Evolutionary conservation across 208 protist species (phyloP).

Genomic region (Jaenimonas drosophilae): DNA sequence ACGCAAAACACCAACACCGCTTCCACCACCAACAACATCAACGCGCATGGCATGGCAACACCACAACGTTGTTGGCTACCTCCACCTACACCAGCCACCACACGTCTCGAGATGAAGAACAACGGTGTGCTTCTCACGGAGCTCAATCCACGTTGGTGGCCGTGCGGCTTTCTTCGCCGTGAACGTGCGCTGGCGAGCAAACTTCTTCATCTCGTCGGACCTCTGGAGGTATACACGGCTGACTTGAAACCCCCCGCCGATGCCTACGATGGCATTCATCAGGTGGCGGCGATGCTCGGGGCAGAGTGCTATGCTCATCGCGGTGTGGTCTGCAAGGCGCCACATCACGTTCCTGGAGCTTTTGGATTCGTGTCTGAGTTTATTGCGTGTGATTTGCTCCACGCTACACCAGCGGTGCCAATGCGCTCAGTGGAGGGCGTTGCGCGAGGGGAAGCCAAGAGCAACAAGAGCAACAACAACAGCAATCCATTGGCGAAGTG

Average conservation of each 20-base stretch:
- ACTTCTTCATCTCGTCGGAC: constrained; percentile 12
- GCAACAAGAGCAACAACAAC: too few relatives aligned
- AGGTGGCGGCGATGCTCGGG: too few relatives aligned
- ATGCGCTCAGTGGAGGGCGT: too few relatives aligned
- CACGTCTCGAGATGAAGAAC: background rate
- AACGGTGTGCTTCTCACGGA: constrained; percentile 1
- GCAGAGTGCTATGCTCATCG: constrained; percentile 10
- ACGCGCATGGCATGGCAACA: too few relatives aligned
- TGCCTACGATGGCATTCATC: background rate
- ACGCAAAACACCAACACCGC: too few relatives aligned
- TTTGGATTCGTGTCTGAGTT: constrained; percentile 25
- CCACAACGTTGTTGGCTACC: too few relatives aligned
- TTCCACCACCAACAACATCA: too few relatives aligned
- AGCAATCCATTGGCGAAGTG: too few relatives aligned
- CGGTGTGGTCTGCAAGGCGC: constrained; percentile 14
- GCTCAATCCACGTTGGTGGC: constrained; percentile 15
- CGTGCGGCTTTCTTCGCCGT: constrained; percentile 11
- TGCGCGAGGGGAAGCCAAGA: too few relatives aligned
- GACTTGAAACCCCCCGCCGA: constrained; percentile 18
- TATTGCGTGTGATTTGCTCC: constrained; percentile 9
- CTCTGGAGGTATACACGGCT: constrained; percentile 23
- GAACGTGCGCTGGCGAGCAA: constrained; percentile 19
- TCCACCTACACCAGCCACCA: constrained; percentile 1
- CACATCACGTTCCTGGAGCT: constrained; percentile 6
- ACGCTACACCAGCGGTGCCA: background rate